These are phyloP conservation scores for Heliamphora exappendiculata DNA, from an alignment of 148 eudicot genomes.

Conservation along the genomic window DNA sequence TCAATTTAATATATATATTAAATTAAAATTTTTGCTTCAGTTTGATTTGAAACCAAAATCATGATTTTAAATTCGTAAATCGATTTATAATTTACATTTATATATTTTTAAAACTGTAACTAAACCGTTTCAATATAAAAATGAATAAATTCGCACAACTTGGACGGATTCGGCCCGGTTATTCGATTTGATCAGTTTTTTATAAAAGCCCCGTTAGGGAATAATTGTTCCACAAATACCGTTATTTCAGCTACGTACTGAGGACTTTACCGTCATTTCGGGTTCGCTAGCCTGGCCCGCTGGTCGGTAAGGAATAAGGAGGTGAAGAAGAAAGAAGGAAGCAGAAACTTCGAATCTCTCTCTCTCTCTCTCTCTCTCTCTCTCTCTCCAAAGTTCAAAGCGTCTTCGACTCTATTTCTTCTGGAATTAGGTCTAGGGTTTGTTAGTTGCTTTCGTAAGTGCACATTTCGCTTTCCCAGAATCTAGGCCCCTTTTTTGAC, in stretches of 20 bases:
- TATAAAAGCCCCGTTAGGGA: too few relatives aligned
- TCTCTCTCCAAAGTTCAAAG: background rate
- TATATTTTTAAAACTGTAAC: too few relatives aligned
- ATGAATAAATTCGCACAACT: too few relatives aligned
- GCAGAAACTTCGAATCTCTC: background rate
- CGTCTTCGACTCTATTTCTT: slow-evolving; percentile 10
- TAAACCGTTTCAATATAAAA: too few relatives aligned
- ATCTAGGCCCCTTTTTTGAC: background rate
- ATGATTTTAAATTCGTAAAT: too few relatives aligned
- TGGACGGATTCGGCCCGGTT: too few relatives aligned
- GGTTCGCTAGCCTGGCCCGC: background rate
- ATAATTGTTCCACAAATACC: too few relatives aligned
- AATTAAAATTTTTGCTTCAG: too few relatives aligned
- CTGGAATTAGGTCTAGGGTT: background rate
- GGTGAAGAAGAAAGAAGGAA: background rate
- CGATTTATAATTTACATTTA: too few relatives aligned
- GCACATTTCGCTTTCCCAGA: slow-evolving; percentile 12
- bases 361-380: background rate
- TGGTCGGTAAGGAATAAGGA: background rate
- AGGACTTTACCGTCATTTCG: background rate
- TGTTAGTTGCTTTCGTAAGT: background rate
- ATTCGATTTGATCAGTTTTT: too few relatives aligned
- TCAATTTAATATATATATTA: too few relatives aligned
- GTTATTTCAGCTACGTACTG: background rate
- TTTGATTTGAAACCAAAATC: too few relatives aligned